Evolutionary conservation across 1,284 basidiomycete genomes (phyloP), one percentile per base, ranked within the genome.

Genomic region (Microbotryum saponariae): DNA sequence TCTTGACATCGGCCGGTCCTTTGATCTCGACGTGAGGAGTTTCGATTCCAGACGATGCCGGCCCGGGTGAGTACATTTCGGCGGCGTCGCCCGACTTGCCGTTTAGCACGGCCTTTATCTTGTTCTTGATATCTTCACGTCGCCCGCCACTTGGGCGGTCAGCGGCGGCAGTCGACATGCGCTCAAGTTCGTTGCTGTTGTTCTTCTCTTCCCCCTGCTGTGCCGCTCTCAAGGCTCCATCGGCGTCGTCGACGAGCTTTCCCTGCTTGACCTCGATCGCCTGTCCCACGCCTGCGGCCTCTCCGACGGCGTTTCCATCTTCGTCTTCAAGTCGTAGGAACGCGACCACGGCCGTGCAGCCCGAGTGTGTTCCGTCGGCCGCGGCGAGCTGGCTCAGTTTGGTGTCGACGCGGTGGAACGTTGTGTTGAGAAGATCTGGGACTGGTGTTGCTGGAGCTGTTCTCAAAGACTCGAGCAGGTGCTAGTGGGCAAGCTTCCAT

Each of bases 281-380:
- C 37, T 47, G 45, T 7, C 62, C 60, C 6, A 68, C 66, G 16
- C 63, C 63, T 4, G 57, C 55, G 14, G 52, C 63, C 7, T 60
- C 59, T 23, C 70, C 71, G 20, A 73, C 58, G 1, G 74, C 69
- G 12, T 72, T 67, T 6, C 76, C 75, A 3, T 74, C 69, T 18
- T 72, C 79, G 70, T 92, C 88, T 77, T 99, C 96, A 60, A 97
- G 77, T n/a, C 96, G 87, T 52, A 99, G 81, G 77, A 98, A 93
- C 4, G 91, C 91, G n/a, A 91, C 92, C 37, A 97, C 96, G 4
- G 90, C 96, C 0, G 96, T 98, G 73, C 94, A 98, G 0, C 96
- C 96, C 10, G 91, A 94, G 72, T 96, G 91, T 54, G 93, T 92
- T 73, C 89, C 91, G 70, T 88, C 89, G 42, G 88, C 83, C 71